These are phyloP conservation scores for Phlyctochytrium planicorne DNA, from an alignment of 192 early-diverging fungal genomes.

Conservation along the genomic window DNA sequence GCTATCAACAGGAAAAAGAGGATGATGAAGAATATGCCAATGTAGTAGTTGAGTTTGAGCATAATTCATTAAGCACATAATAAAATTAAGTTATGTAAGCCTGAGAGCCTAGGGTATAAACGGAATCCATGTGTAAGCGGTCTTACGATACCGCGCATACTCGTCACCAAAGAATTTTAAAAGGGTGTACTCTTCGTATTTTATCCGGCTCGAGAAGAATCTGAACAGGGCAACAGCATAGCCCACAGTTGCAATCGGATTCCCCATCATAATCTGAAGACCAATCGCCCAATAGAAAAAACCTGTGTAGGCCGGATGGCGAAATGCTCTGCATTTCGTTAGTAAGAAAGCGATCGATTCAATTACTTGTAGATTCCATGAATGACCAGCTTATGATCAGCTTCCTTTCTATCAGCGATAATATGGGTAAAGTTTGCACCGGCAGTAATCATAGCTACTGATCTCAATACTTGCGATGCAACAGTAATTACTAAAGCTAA, in stretches of 20 bases:
- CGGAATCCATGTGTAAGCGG: neutral
- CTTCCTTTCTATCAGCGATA: slow-evolving; percentile 67
- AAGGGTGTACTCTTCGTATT: slow-evolving; percentile 75
- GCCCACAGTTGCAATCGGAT: slow-evolving; percentile 70
- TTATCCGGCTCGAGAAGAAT: slow-evolving; percentile 80
- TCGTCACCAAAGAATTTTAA: slow-evolving; percentile 78
- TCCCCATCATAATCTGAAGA: slow-evolving; percentile 74
- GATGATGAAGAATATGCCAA: slow-evolving; percentile 42
- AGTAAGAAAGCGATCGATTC: slow-evolving; percentile 11
- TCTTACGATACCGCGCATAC: slow-evolving; percentile 64
- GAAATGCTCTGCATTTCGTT: slow-evolving; percentile 46
- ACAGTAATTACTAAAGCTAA: slow-evolving; percentile 56
- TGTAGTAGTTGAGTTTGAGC: slow-evolving; percentile 29
- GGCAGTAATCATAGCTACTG: slow-evolving; percentile 88
- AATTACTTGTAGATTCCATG: slow-evolving; percentile 81
- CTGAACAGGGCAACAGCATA: slow-evolving; percentile 64
- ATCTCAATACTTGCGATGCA: slow-evolving; percentile 73
- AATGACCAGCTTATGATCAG: slow-evolving; percentile 77
- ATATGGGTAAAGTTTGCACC: slow-evolving; percentile 78
- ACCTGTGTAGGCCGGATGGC: slow-evolving; percentile 94
- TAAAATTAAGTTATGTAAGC: neutral
- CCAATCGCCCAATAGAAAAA: slow-evolving; percentile 91
- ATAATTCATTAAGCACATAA: too few species aligned
- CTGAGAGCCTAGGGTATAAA: neutral
- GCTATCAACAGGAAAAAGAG: slow-evolving; percentile 2